These are phyloP conservation scores for Scheffersomyces spartinae DNA, from an alignment of 805 yeast genomes.

Conservation along the genomic window DNA sequence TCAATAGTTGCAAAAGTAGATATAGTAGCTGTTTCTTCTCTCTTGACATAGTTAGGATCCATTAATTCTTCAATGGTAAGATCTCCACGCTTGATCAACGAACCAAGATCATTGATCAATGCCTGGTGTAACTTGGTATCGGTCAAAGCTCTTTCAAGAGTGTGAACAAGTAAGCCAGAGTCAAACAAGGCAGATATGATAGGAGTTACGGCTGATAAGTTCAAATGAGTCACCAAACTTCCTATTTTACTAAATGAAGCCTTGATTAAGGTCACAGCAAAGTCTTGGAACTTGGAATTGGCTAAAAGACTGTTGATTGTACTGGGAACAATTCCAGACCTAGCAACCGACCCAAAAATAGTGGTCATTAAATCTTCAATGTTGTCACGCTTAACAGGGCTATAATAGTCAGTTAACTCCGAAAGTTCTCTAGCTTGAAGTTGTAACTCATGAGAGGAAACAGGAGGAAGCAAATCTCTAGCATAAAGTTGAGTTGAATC, in stretches of 20 bases:
- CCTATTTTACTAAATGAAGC: constrained; percentile 13
- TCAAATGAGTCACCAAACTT: constrained; percentile 4
- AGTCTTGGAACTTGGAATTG: constrained; percentile 13
- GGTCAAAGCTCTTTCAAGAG: constrained; percentile 11
- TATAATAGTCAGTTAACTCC: constrained; percentile 1
- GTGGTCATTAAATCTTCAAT: constrained; percentile 18
- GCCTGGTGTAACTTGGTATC: constrained; percentile 13
- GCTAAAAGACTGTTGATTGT: constrained; percentile 13
- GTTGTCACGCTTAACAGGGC: constrained; percentile 14
- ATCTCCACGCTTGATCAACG: constrained; percentile 8
- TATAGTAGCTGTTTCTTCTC: not conserved
- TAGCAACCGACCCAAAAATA: constrained; percentile 14
- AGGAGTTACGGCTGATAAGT: constrained; percentile 11
- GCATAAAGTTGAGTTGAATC: constrained; percentile 2
- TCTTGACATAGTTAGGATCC: too few relatives aligned
- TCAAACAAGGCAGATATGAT: constrained; percentile 9
- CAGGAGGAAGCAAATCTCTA: too few relatives aligned
- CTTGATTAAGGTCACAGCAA: constrained; percentile 11
- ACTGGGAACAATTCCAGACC: constrained; percentile 15
- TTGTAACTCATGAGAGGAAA: constrained; percentile 2
- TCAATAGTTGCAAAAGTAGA: too few relatives aligned
- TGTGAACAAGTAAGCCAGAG: constrained; percentile 15
- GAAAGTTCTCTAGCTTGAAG: not conserved
- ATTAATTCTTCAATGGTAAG: constrained; percentile 5
- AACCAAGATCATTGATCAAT: constrained; percentile 10